These are phyloP conservation scores for Talaromyces pinophilus DNA, from an alignment of 2,329 filamentous ascomycete genomes.

Conservation along the genomic window DNA sequence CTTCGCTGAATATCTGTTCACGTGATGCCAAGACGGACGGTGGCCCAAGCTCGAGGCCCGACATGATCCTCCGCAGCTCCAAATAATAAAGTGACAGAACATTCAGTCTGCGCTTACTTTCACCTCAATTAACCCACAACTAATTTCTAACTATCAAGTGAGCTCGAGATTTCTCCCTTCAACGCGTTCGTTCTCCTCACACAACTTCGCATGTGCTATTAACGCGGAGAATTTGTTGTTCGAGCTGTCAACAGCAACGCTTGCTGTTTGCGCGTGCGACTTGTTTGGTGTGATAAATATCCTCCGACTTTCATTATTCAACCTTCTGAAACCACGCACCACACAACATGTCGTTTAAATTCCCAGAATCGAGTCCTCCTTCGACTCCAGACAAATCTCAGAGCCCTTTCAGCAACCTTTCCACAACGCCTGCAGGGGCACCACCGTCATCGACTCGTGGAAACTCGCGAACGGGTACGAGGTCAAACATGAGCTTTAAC, in stretches of 20 bases:
- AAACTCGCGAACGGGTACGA: slow-evolving; percentile 50
- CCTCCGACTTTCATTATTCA: not conserved
- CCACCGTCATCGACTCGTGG: slow-evolving; percentile 56
- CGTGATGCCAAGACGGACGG: not conserved
- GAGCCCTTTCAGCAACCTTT: slow-evolving; percentile 46
- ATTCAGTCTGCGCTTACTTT: not conserved
- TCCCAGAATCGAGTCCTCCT: slow-evolving; percentile 5
- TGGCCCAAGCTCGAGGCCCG: slow-evolving; percentile 3
- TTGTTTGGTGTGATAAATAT: not conserved
- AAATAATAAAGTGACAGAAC: not conserved
- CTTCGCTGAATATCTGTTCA: not conserved
- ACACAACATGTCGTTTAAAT: not conserved
- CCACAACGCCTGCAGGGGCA: slow-evolving; percentile 60
- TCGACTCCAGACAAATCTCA: slow-evolving; percentile 41
- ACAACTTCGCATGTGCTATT: not conserved
- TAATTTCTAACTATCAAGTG: too few species aligned
- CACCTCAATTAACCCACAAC: not conserved
- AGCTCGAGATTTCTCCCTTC: not conserved
- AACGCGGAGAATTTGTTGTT: not conserved
- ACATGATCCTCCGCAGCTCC: not conserved
- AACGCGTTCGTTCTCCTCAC: not conserved
- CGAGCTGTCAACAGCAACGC: not conserved
- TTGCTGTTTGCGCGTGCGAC: not conserved
- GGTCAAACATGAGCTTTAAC: slow-evolving; percentile 38
- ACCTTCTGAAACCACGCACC: not conserved